Percentiles rank a stretch among this genome's conserved stretches.
These are phyloP conservation scores for Blastobotrys proliferans DNA, from an alignment of 1,139 yeast species.

Conservation along the genomic window DNA sequence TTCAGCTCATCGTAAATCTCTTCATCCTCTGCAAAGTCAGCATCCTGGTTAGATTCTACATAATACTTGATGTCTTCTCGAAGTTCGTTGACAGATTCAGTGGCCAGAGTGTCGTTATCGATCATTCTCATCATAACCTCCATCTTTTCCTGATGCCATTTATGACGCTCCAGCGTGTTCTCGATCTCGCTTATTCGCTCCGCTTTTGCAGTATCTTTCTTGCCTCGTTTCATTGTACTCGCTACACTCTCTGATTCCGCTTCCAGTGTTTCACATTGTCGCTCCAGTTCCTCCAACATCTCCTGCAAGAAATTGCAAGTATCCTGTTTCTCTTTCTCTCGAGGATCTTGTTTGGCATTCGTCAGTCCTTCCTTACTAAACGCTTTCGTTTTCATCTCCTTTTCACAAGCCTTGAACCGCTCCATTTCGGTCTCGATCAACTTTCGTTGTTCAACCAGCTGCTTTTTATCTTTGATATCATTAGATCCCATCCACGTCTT, in stretches of 20 bases:
- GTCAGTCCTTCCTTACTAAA: slow-evolving; percentile 92
- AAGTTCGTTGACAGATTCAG: slow-evolving; percentile 73
- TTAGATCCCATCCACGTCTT: slow-evolving; percentile 93
- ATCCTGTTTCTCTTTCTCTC: slow-evolving; percentile 74
- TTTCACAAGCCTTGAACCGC: slow-evolving; percentile 90
- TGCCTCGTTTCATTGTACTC: slow-evolving; percentile 50
- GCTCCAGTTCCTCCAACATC: slow-evolving; percentile 75
- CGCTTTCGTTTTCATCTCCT: slow-evolving; percentile 92
- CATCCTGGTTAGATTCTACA: slow-evolving; percentile 92
- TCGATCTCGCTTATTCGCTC: slow-evolving; percentile 59
- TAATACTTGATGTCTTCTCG: slow-evolving; percentile 91
- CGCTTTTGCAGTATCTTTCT: slow-evolving; percentile 53
- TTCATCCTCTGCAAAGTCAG: slow-evolving; percentile 94
- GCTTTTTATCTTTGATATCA: slow-evolving; percentile 86
- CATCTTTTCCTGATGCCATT: slow-evolving; percentile 70
- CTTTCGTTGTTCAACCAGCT: slow-evolving; percentile 72
- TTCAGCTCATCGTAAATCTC: slow-evolving; percentile 87
- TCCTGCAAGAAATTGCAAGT: slow-evolving; percentile 67
- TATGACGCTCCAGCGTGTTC: slow-evolving; percentile 68
- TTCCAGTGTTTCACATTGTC: slow-evolving; percentile 77
- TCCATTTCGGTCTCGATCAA: slow-evolving; percentile 87
- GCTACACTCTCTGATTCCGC: slow-evolving; percentile 65
- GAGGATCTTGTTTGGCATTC: slow-evolving; percentile 66
- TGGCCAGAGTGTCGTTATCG: slow-evolving; percentile 79
- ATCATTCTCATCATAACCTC: slow-evolving; percentile 74